Percentiles rank a stretch among this genome's conserved stretches.
phyloP scores from a whole-genome alignment of 257 asterid genomes.

The Fraxinus cuspidata region DNA sequence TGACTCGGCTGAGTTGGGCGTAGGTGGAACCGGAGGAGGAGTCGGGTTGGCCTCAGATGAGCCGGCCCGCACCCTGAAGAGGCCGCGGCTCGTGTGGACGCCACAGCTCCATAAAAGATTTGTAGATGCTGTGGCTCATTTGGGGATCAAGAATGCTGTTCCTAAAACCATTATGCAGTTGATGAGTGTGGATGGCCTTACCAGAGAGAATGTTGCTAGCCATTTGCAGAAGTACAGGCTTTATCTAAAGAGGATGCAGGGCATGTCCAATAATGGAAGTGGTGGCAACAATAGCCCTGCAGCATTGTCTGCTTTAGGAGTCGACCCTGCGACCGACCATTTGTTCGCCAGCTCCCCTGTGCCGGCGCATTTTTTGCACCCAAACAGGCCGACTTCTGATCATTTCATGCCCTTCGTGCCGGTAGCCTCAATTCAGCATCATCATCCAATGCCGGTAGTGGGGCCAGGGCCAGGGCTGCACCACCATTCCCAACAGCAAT shows the following conservation, averaged over 20 bases:
- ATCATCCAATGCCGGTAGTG: constrained; percentile 55
- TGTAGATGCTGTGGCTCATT: constrained; percentile 52
- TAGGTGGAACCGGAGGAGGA: constrained; percentile 33
- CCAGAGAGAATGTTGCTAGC: constrained; percentile 55
- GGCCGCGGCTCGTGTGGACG: constrained; percentile 59
- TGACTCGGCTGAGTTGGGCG: constrained; percentile 62
- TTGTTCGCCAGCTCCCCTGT: constrained; percentile 77
- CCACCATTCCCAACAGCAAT: constrained; percentile 48
- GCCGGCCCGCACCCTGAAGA: constrained; percentile 47
- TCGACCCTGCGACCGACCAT: constrained; percentile 60
- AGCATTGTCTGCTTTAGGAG: constrained; percentile 33
- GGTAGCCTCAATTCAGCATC: constrained; percentile 49
- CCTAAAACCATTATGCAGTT: constrained; percentile 61
- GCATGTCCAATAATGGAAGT: constrained; percentile 22
- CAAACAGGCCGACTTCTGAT: constrained; percentile 51
- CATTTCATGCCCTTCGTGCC: constrained; percentile 61
- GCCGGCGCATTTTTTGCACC: constrained; percentile 74
- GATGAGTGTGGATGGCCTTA: constrained; percentile 56
- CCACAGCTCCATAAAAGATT: constrained; percentile 61
- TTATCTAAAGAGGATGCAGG: constrained; percentile 54
- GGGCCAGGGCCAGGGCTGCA: constrained; percentile 31
- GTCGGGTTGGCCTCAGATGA: constrained; percentile 37
- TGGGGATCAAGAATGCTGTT: constrained; percentile 57
- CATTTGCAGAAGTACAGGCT: constrained; percentile 52
- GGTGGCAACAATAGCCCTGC: constrained; percentile 30